Evolutionary conservation across 2,329 filamentous ascomycete species (phyloP).

Genomic region (Geosmithia morbida): DNA sequence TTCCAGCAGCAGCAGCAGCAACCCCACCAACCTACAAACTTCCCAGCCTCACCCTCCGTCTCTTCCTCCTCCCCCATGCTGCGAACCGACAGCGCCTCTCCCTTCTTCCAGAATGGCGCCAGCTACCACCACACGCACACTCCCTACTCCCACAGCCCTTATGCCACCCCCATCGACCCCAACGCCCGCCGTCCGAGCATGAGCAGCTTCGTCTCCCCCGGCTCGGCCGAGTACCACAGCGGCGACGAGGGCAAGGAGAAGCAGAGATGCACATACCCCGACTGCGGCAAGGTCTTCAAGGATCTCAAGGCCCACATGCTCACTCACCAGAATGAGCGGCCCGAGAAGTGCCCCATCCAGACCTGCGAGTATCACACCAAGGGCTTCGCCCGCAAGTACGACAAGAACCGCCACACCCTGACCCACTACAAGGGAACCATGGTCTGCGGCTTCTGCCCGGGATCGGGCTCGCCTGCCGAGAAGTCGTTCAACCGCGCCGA

Average conservation of each 20-base stretch:
- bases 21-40: constrained; percentile 20
- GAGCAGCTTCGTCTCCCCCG: constrained; percentile 51
- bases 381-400: constrained; percentile 89
- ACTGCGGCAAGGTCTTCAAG: constrained; percentile 78
- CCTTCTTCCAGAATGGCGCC: constrained; percentile 33
- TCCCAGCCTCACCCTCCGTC: constrained; percentile 49
- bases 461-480: constrained; percentile 74
- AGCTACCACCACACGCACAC: constrained; percentile 22
- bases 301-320: constrained; percentile 90
- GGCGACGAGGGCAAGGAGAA: constrained; percentile 52
- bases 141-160: constrained; percentile 38
- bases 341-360: constrained; percentile 86
- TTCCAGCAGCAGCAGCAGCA: constrained; percentile 21
- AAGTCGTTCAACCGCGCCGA: constrained; percentile 95
- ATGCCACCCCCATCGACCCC: constrained; percentile 25
- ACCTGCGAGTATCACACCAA: constrained; percentile 88
- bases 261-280: constrained; percentile 64
- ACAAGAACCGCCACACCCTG: constrained; percentile 87
- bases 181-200: constrained; percentile 51
- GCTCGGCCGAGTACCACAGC: constrained; percentile 43
- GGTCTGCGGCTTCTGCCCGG: constrained; percentile 91
- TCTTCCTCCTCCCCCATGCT: constrained; percentile 32
- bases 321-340: constrained; percentile 80
- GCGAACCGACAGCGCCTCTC: constrained; percentile 48
- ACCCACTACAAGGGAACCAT: constrained; percentile 97